A percentile compares a stretch with the other conserved stretches of the same genome.
phyloP scores from a whole-genome alignment of 352 stramenopile genomes.

The Phytophthora sansomeana region DNA sequence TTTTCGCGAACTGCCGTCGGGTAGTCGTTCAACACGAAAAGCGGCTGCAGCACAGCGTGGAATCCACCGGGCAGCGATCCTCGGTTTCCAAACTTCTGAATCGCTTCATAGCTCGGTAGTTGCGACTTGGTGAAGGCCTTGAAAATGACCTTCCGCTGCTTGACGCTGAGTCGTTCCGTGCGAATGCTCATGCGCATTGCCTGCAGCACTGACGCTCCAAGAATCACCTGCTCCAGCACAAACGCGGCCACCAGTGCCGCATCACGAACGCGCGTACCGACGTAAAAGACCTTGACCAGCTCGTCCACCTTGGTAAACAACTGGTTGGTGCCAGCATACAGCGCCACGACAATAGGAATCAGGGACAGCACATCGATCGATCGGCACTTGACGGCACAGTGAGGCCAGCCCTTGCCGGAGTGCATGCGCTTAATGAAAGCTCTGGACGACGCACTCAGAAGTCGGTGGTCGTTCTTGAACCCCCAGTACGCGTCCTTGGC shows the following conservation, averaged over 20 bases:
- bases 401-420: conserved; percentile 70
- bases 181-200: conserved; percentile 88
- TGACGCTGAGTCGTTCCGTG: conserved; percentile 78
- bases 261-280: conserved; percentile 73
- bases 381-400: conserved; percentile 79
- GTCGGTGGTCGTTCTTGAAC: conserved; percentile 81
- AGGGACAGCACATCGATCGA: conserved; percentile 84
- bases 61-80: conserved; percentile 74
- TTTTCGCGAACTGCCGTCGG: conserved; percentile 82
- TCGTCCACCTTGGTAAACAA: conserved; percentile 86
- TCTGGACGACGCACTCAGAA: conserved; percentile 74
- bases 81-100: conserved; percentile 87
- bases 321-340: conserved; percentile 82
- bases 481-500: conserved; percentile 86
- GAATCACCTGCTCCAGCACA: conserved; percentile 82
- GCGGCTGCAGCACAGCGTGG: conserved; percentile 74
- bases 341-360: conserved; percentile 75
- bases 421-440: conserved; percentile 84
- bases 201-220: conserved; percentile 78
- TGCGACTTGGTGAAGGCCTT: conserved; percentile 89
- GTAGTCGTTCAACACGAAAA: conserved; percentile 85
- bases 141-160: conserved; percentile 87
- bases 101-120: conserved; percentile 80
- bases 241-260: conserved; percentile 76
- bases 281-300: conserved; percentile 84